These are phyloP conservation scores for Plasmodium cynomolgi DNA, from an alignment of 169 alveolate genomes.

Conservation along the genomic window DNA sequence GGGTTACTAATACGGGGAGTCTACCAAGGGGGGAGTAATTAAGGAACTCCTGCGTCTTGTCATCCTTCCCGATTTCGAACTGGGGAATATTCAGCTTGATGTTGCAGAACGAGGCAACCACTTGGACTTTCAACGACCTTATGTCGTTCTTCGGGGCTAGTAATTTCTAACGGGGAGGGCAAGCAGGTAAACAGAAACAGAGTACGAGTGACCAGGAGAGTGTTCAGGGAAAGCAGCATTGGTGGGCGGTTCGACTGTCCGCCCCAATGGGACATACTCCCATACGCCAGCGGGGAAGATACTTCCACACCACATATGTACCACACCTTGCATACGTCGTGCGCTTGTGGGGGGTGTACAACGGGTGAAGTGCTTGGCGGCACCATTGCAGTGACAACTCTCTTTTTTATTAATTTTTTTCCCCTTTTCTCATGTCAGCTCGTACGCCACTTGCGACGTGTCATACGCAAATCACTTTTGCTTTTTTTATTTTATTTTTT, in stretches of 20 bases:
- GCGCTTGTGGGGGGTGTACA: neutral
- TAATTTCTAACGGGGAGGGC: constrained; percentile 4
- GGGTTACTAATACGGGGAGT: constrained; percentile 53
- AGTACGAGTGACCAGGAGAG: neutral
- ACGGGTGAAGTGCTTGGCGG: neutral
- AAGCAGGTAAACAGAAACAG: neutral
- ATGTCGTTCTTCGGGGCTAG: constrained; percentile 60
- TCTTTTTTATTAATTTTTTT: neutral
- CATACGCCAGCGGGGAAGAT: neutral
- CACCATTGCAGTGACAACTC: neutral
- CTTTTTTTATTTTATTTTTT: neutral
- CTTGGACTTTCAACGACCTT: constrained; percentile 47
- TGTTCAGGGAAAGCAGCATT: neutral
- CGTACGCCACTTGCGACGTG: neutral
- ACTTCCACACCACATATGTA: neutral
- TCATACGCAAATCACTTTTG: neutral
- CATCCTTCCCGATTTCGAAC: constrained; percentile 52
- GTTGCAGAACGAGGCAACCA: constrained; percentile 66
- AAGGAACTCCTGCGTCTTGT: constrained; percentile 44
- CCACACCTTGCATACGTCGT: neutral
- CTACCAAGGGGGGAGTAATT: constrained; percentile 55
- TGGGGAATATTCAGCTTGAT: constrained; percentile 34
- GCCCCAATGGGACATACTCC: neutral
- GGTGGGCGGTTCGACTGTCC: neutral
- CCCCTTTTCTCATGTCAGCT: neutral